Evolutionary conservation across 805 yeast genomes (phyloP).

Genomic region (Wickerhamia fluorescens): DNA sequence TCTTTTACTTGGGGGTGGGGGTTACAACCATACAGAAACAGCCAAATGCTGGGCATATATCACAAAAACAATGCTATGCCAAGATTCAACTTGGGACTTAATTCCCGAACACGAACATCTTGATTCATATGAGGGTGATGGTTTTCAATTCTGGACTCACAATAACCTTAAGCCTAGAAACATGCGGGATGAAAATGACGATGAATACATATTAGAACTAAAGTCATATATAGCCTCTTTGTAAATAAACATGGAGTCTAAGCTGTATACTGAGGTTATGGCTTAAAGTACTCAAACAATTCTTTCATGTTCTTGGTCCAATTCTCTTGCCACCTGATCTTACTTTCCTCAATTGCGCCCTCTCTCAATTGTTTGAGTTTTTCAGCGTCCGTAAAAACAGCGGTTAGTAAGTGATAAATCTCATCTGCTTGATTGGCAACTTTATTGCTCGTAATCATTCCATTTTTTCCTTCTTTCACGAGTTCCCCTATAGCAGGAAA

Average conservation of each 20-base stretch:
- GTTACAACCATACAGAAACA: conserved; percentile 55
- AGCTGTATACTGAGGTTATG: too few relatives aligned
- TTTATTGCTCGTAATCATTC: conserved; percentile 36
- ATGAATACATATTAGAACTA: conserved; percentile 20
- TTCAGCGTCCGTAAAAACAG: conserved; percentile 21
- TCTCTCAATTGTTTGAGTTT: conserved; percentile 38
- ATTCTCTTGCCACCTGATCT: conserved; percentile 63
- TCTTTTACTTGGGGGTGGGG: conserved; percentile 69
- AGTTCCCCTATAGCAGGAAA: conserved; percentile 78
- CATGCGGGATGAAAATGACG: conserved; percentile 26
- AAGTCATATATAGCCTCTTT: conserved; percentile 1
- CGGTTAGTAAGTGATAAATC: conserved; percentile 16
- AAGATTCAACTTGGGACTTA: conserved; percentile 29
- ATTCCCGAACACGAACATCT: conserved; percentile 45
- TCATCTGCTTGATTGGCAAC: conserved; percentile 14
- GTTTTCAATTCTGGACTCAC: conserved; percentile 43
- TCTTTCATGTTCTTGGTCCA: conserved; percentile 51
- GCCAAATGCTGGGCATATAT: conserved; percentile 55
- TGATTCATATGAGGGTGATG: conserved; percentile 38
- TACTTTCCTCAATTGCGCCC: conserved; percentile 74
- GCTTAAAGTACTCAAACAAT: too few relatives aligned
- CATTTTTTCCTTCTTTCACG: conserved; percentile 63
- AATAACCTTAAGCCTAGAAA: conserved; percentile 16
- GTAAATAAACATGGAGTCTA: too few relatives aligned
- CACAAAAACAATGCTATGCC: conserved; percentile 20